A percentile compares a stretch with the other conserved stretches of the same genome.
Evolutionary conservation across 192 early-diverging fungal genomes (phyloP).

Genomic region (Linderina pennispora): DNA sequence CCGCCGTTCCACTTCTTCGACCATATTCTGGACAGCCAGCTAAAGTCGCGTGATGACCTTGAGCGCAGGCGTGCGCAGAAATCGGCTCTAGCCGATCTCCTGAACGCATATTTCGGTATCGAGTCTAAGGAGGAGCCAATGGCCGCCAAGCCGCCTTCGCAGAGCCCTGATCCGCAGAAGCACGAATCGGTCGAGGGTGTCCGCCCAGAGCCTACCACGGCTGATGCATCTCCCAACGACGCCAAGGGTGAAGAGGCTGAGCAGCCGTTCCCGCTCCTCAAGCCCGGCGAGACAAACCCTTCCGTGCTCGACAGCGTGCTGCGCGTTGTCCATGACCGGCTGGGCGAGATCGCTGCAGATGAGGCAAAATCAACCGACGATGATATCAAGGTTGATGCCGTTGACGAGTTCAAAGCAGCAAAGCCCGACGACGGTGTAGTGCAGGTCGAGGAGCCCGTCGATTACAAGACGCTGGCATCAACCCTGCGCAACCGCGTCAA

Average conservation of each 20-base stretch:
- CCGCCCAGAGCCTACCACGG: not conserved
- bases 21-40: slow-evolving; percentile 26
- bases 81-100: slow-evolving; percentile 12
- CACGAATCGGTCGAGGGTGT: not conserved
- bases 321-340: slow-evolving; percentile 27
- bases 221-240: not conserved
- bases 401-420: too few species aligned
- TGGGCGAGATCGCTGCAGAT: slow-evolving; percentile 24
- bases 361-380: not conserved
- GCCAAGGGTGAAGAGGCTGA: not conserved
- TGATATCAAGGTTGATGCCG: slow-evolving; percentile 11
- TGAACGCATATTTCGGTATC: slow-evolving; percentile 27
- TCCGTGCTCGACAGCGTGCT: slow-evolving; percentile 27
- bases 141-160: not conserved
- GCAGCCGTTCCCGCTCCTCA: not conserved
- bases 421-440: not conserved
- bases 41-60: slow-evolving; percentile 25
- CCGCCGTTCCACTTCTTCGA: slow-evolving; percentile 39
- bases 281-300: slow-evolving; percentile 8
- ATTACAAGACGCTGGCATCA: slow-evolving; percentile 22
- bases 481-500: slow-evolving; percentile 29
- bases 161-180: not conserved
- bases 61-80: slow-evolving; percentile 29
- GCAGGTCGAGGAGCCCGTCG: slow-evolving; percentile 38
- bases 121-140: not conserved